Evolutionary conservation across 176 grass and related monocot genomes (phyloP), one percentile per base, ranked within the genome.

Genomic region (Cenchrus americanus): DNA sequence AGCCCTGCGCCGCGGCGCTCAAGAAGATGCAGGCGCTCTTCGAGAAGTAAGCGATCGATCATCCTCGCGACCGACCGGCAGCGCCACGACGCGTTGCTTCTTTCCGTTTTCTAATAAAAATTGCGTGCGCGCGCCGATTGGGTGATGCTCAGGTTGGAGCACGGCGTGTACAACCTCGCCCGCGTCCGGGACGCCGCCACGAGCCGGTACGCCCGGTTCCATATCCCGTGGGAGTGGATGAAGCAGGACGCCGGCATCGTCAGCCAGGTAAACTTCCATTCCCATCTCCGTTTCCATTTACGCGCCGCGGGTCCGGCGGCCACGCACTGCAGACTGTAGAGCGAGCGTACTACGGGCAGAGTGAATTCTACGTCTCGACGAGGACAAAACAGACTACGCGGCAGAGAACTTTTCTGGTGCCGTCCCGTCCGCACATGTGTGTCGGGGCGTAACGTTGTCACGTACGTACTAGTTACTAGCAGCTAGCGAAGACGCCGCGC

Each of bases 21-120:
- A 99, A 94, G 88, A 99, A 99, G 84, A 94, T 96, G 97, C 93
- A 99, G 83, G 75, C 93, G 34, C 78, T 96, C 10, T 86, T 96
- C 23, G 97, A 99, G 85, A 99, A 96, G 97, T 99, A 95, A 81
- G 68, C 66, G 0, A 19, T 2, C 27, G 4, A 8, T 8, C 4
- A 8, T 8, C 18, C 3, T 0, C 2, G 63, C 63, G 63, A 19
- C 9, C 30, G 1, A n/a, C n/a, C 30, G 15, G 2, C 43, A 49
- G 47, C 47, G 47, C 47, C 47, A 12, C 47, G 47, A 17, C 11
- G 51, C 5, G 4, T 69, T 46, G 67, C 67, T 69, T 44, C 7
- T 8, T 4, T 3, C 11, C 3, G 0, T 15, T 37, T 68, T 23
- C 21, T 23, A 23, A 49, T 7, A 12, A 49, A 66, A 21, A 13